phyloP scores from a whole-genome alignment of 495 filamentous ascomycete species.

The Hypoxylon lienhwacheense region DNA sequence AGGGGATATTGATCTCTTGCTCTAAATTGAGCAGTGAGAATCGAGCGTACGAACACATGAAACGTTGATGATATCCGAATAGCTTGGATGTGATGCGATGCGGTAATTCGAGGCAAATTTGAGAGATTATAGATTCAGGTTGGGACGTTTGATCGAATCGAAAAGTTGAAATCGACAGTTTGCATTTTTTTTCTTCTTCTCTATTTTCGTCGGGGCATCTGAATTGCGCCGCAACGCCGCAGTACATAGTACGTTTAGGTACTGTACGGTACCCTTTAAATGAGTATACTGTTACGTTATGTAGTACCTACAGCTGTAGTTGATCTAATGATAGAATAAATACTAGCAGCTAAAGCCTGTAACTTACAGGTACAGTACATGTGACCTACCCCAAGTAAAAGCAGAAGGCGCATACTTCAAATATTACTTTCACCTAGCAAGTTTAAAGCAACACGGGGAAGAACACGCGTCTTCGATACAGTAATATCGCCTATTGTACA shows the following conservation, averaged over 20 bases:
- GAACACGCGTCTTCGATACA: no score
- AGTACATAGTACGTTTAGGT: not conserved
- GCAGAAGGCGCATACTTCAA: no score
- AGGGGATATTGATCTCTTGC: slow-evolving; percentile 23
- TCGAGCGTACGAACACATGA: slow-evolving; percentile 34
- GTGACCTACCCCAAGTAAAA: no score
- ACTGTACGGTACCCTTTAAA: not conserved
- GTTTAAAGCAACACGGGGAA: no score
- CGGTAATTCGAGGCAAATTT: not conserved
- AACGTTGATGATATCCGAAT: slow-evolving; percentile 1
- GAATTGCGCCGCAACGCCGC: slow-evolving; percentile 18
- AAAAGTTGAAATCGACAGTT: slow-evolving; percentile 34
- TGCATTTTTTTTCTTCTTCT: slow-evolving; percentile 31
- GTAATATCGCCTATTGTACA: no score
- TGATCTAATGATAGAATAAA: no score
- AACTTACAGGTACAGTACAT: no score
- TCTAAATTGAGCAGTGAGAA: slow-evolving; percentile 27
- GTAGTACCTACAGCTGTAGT: not conserved
- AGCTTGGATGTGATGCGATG: not conserved
- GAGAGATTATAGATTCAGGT: slow-evolving; percentile 1
- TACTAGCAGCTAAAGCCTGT: no score
- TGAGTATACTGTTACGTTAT: not conserved
- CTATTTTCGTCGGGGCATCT: slow-evolving; percentile 27
- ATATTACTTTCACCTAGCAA: no score
- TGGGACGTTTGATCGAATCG: slow-evolving; percentile 21